Evolutionary conservation across 2,329 filamentous ascomycete genomes (phyloP), one percentile per base, ranked within the genome.

Genomic region (Venturia effusa): DNA sequence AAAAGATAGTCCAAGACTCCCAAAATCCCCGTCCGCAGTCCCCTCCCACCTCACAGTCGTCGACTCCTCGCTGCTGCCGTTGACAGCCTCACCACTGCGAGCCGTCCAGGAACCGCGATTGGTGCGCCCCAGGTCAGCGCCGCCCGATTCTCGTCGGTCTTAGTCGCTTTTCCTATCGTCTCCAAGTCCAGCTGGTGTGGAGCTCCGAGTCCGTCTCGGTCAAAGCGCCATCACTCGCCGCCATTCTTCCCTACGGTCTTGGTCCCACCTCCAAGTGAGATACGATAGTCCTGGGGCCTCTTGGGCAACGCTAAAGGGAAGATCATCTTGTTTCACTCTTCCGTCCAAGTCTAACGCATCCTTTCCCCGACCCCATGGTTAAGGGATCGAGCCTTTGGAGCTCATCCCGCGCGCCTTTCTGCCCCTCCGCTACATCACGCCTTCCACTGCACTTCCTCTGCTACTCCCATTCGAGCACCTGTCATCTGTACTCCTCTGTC

Each of bases 291-390:
- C 61, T 63, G 45, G 61, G 45, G 10, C 19, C 45, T 51, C 10
- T 34, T 45, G 61, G 48, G 27, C 22, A 39, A 37, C 62, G 55
- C 62, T 45, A 64, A 11, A 37, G 37, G 4, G 17, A 22, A 40
- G 55, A 61, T 64, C 55, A 4, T 34, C 51, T 22, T 64, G 62
- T 61, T 64, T 64, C 62, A 64, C 51, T 61, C 48, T 34, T 55
- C 41, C 41, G 40, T 51, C 40, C 2, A 43, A 62, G 43, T 51
- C 60, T 62, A 62, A 62, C 27, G 41, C 60, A 60, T 37, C n/a
- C 40, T 27, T 60, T 41, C 40, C 34, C 59, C 59, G 22, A 60
- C 1, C 40, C 59, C 59, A 60, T 41, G 59, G 59, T 60, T 30
- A 60, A 60, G 59, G 59, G 32, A 60, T 27, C 24, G n/a, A 40